phyloP scores from a whole-genome alignment of 805 yeast genomes.

The Soucietia sequanensis region DNA sequence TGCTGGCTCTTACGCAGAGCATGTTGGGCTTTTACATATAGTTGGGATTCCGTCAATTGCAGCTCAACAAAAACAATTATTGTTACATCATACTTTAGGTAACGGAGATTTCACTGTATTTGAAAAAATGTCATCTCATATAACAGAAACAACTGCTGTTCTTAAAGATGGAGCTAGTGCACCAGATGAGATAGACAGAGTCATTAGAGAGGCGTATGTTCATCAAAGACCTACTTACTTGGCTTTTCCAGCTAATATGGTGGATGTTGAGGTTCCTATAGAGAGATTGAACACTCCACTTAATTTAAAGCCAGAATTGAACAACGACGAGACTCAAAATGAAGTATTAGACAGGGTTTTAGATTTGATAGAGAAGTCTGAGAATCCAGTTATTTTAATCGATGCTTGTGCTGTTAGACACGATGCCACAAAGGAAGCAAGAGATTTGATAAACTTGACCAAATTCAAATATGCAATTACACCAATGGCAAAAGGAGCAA shows the following conservation, averaged over 20 bases:
- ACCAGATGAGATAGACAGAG: conserved; percentile 31
- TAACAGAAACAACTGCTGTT: conserved; percentile 30
- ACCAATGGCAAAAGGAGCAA: conserved; percentile 23
- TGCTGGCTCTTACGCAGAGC: conserved; percentile 36
- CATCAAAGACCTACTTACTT: conserved; percentile 34
- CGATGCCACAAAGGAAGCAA: conserved; percentile 15
- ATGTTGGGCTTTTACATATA: conserved; percentile 33
- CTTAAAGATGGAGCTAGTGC: conserved; percentile 26
- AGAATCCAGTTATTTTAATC: conserved; percentile 17
- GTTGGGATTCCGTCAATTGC: conserved; percentile 35
- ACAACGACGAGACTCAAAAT: conserved; percentile 31
- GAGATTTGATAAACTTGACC: conserved; percentile 13
- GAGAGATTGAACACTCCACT: conserved; percentile 26
- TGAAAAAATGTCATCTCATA: conserved; percentile 33
- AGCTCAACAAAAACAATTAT: conserved; percentile 35
- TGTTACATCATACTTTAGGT: conserved; percentile 43
- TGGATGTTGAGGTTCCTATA: conserved; percentile 30
- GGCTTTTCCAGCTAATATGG: conserved; percentile 36
- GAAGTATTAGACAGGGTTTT: conserved; percentile 28
- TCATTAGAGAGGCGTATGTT: conserved; percentile 31
- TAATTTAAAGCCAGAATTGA: conserved; percentile 25
- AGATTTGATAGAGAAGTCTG: conserved; percentile 17
- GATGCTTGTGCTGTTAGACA: conserved; percentile 23
- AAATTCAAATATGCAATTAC: conserved; percentile 18
- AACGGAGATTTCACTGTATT: conserved; percentile 42